Evolutionary conservation across 305 asterid species (phyloP).

Genomic region (Fraxinus greggii): DNA sequence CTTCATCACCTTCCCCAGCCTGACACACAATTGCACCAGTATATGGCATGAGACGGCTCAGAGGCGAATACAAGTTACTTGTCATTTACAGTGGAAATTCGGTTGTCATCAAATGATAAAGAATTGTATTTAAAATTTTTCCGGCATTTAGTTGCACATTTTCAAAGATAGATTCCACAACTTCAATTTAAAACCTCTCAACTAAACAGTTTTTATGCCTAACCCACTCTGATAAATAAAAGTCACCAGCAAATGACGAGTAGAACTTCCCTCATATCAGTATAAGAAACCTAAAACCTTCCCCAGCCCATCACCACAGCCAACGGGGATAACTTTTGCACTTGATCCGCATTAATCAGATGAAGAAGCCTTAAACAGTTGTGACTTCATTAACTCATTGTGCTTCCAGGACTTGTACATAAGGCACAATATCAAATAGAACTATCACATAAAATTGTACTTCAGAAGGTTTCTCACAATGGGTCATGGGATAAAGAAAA

Average conservation of each 20-base stretch:
- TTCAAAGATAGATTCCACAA: background rate
- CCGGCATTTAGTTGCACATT: background rate
- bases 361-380: conserved; percentile 3
- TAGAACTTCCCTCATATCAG: background rate
- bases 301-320: conserved; percentile 4
- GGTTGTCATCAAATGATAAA: background rate
- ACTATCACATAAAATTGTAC: background rate
- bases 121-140: background rate
- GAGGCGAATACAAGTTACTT: background rate
- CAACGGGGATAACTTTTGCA: background rate
- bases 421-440: conserved; percentile 2
- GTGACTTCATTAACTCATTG: conserved; percentile 13
- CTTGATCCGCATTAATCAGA: background rate
- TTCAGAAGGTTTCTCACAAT: background rate
- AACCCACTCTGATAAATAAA: conserved; percentile 12
- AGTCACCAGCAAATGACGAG: conserved; percentile 15
- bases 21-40: conserved; percentile 19
- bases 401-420: conserved; percentile 16
- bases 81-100: background rate
- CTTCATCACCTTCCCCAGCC: conserved; percentile 7
- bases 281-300: conserved; percentile 7
- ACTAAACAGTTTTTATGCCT: conserved; percentile 1
- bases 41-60: conserved; percentile 13
- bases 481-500: conserved; percentile 5
- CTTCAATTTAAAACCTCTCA: background rate